phyloP scores from a whole-genome alignment of 2,329 filamentous ascomycete species.

The Hymenoscyphus repandus region DNA sequence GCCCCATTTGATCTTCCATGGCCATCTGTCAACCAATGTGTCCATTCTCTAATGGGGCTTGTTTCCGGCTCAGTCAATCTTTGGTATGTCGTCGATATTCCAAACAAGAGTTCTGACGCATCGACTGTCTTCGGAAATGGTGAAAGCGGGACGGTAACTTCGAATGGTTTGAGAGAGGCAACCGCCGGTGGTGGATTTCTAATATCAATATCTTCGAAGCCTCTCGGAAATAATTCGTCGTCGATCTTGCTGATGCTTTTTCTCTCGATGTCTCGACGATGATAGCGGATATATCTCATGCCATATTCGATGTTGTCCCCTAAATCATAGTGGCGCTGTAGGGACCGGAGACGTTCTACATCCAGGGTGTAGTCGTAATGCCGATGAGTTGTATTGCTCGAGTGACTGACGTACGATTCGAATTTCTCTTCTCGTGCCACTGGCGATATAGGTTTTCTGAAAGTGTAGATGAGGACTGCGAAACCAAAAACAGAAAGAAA shows the following conservation, averaged over 20 bases:
- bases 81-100: conserved; percentile 53
- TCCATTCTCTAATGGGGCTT: conserved; percentile 52
- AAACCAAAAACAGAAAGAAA: conserved; percentile 22
- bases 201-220: conserved; percentile 45
- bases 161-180: conserved; percentile 44
- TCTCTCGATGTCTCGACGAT: conserved; percentile 43
- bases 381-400: conserved; percentile 6
- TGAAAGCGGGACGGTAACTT: conserved; percentile 46
- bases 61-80: conserved; percentile 47
- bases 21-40: conserved; percentile 54
- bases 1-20: conserved; percentile 51
- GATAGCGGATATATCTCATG: conserved; percentile 49
- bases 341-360: conserved; percentile 38
- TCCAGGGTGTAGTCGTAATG: conserved; percentile 42
- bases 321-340: conserved; percentile 44
- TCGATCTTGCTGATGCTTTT: conserved; percentile 47
- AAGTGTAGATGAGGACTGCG: conserved; percentile 20
- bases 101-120: conserved; percentile 53
- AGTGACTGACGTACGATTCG: conserved; percentile 12
- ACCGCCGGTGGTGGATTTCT: conserved; percentile 36
- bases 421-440: conserved; percentile 4
- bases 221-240: conserved; percentile 41
- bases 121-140: conserved; percentile 46
- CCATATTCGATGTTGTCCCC: conserved; percentile 49
- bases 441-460: conserved; percentile 9